phyloP scores from a whole-genome alignment of 305 asterid species.

The Solanum hybrid region DNA sequence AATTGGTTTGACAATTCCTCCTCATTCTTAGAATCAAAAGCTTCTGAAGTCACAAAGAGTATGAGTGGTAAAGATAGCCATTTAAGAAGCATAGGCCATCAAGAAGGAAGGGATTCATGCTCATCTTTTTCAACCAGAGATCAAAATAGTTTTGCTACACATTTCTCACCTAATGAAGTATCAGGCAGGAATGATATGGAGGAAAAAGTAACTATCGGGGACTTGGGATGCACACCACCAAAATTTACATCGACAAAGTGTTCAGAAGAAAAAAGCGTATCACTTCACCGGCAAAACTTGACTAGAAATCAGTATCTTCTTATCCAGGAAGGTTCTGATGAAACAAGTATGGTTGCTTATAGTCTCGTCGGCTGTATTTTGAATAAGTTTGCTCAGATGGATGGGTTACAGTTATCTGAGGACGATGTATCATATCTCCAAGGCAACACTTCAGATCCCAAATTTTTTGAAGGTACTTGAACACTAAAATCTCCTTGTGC shows the following conservation, averaged over 20 bases:
- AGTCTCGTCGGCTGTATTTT: slow-evolving; percentile 41
- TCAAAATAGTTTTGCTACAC: slow-evolving; percentile 15
- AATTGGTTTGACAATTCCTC: slow-evolving; percentile 9
- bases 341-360: slow-evolving; percentile 46
- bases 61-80: slow-evolving; percentile 5
- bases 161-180: slow-evolving; percentile 10
- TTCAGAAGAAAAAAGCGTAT: slow-evolving; percentile 7
- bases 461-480: neutral
- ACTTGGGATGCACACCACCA: slow-evolving; percentile 6
- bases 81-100: slow-evolving; percentile 11
- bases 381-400: slow-evolving; percentile 35
- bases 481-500: neutral
- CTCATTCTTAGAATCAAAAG: slow-evolving; percentile 20
- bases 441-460: slow-evolving; percentile 3
- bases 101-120: slow-evolving; percentile 10
- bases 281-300: slow-evolving; percentile 16
- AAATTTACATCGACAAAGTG: slow-evolving; percentile 4
- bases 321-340: slow-evolving; percentile 66
- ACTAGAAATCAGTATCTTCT: slow-evolving; percentile 46
- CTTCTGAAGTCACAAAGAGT: slow-evolving; percentile 8
- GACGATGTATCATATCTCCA: neutral
- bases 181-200: slow-evolving; percentile 14
- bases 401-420: slow-evolving; percentile 18
- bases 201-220: slow-evolving; percentile 15
- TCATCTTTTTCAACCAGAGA: slow-evolving; percentile 3